Evolutionary conservation across 257 asterid species (phyloP).

Genomic region (Nicotiana tomentosiformis): DNA sequence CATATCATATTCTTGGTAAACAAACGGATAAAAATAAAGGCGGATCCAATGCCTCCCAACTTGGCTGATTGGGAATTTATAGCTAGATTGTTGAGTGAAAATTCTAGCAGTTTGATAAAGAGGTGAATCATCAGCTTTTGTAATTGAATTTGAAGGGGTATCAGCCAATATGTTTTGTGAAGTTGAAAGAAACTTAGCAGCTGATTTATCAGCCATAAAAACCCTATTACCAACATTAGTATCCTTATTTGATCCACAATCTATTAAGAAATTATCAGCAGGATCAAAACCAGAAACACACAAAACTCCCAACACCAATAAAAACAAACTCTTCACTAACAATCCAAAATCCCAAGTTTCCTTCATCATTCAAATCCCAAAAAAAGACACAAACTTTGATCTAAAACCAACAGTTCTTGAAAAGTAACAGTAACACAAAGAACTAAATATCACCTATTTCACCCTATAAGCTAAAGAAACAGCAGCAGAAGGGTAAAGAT

Average conservation of each 20-base stretch:
- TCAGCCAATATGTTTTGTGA: constrained; percentile 28
- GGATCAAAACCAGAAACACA: constrained; percentile 33
- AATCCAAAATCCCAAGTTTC: constrained; percentile 13
- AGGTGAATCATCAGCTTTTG: constrained; percentile 10
- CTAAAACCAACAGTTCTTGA: not conserved
- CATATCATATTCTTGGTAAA: constrained; percentile 23
- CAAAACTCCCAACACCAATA: constrained; percentile 20
- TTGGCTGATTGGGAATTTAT: constrained; percentile 27
- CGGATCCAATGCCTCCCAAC: constrained; percentile 44
- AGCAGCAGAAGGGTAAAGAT: constrained; percentile 13
- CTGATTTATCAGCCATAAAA: constrained; percentile 33
- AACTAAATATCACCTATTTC: constrained; percentile 7
- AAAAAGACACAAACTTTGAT: constrained; percentile 8
- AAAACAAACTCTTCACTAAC: constrained; percentile 10
- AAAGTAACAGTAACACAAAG: not conserved
- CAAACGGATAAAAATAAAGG: constrained; percentile 40
- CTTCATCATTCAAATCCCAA: constrained; percentile 18
- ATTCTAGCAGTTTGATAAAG: constrained; percentile 40
- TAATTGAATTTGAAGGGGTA: constrained; percentile 19
- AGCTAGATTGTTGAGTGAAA: constrained; percentile 24
- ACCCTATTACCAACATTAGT: constrained; percentile 21
- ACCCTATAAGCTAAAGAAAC: constrained; percentile 1
- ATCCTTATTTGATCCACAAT: constrained; percentile 39
- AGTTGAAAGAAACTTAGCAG: constrained; percentile 28
- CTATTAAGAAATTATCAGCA: constrained; percentile 26